Conservation (phyloP, 169 alveolate genomes). For the Theileria luwenshuni region DNA sequence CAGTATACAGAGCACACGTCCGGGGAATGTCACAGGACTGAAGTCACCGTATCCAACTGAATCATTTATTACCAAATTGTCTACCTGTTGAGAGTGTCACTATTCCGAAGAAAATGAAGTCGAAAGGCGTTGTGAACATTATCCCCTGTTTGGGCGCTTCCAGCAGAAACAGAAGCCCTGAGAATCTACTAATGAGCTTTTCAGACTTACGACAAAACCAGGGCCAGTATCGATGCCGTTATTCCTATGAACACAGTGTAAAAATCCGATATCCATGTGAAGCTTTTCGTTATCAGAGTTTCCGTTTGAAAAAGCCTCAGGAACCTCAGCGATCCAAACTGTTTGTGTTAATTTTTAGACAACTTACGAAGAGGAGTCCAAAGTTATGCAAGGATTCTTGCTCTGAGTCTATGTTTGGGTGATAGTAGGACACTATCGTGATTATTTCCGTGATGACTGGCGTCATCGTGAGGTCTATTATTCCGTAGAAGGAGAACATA, state of each 20-base stretch:
- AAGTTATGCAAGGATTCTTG: constrained; percentile 49
- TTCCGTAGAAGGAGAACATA: constrained; percentile 73
- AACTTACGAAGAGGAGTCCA: constrained; percentile 64
- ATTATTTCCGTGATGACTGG: constrained; percentile 71
- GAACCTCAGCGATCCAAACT: constrained; percentile 77
- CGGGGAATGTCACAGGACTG: constrained; percentile 70
- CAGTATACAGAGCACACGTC: constrained; percentile 67
- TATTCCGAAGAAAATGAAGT: constrained; percentile 76
- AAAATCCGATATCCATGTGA: constrained; percentile 73
- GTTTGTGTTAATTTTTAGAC: neutral
- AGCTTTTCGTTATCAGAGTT: constrained; percentile 69
- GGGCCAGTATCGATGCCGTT: constrained; percentile 69
- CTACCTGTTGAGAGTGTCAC: constrained; percentile 78
- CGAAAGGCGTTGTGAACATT: constrained; percentile 69
- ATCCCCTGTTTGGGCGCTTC: constrained; percentile 74
- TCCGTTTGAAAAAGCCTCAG: constrained; percentile 76
- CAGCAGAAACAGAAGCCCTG: constrained; percentile 76
- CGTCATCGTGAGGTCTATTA: constrained; percentile 76
- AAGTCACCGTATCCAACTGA: constrained; percentile 81
- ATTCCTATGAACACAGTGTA: constrained; percentile 76
- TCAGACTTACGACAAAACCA: constrained; percentile 65
- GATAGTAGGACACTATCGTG: constrained; percentile 22
- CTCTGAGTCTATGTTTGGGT: constrained; percentile 7
- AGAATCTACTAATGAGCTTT: constrained; percentile 36
- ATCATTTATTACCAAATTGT: neutral